Evolutionary conservation across 2,329 filamentous ascomycete genomes (phyloP), one percentile per base, ranked within the genome.

Genomic region (Fusarium bactridioides): DNA sequence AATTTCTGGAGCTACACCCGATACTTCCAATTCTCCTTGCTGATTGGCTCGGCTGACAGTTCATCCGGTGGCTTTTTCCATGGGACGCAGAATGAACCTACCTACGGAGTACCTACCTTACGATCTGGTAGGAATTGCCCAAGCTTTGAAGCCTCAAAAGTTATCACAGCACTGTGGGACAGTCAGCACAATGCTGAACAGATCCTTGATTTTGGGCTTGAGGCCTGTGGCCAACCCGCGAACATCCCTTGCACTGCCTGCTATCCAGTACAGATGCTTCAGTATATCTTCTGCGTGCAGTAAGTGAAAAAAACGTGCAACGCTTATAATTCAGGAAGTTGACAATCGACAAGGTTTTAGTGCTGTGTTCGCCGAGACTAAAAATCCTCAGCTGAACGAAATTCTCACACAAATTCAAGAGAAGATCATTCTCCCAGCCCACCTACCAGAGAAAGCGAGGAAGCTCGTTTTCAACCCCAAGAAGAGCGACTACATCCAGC

Each of bases 401-500:
- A 76, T 86, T 37, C 86, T 93, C 68, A 78, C 80, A 44, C 80
- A 76, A 27, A 85, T 92, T 77, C 88, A 90, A 71, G 81, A 85
- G 50, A 87, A 87, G 73, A 85, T 91, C 79, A 87, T 92, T 78
- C 81, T 92, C 45, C 90, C 90, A n/a, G 81, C 85, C 37, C 87
- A 90, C 77, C 87, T 93, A 33, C 83, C 86, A 27, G 64, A 78
- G 33, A 80, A 82, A 56, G 87, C 92, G 80, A 86, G 84, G 74
- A 83, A 86, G 73, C 83, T 87, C 66, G 80, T 92, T 74, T 86
- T 85, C 81, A 81, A 83, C 65, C 70, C 77, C 19, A 84, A 83
- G 69, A 82, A 85, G 79, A 81, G 83, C 71, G 80, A 84, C 70
- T 80, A 80, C 65, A 85, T 92, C 44, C 81, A 86, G 66, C 80